These are phyloP conservation scores for Endoconidiophora laricicola DNA, from an alignment of 2,329 filamentous ascomycete genomes.

Conservation along the genomic window DNA sequence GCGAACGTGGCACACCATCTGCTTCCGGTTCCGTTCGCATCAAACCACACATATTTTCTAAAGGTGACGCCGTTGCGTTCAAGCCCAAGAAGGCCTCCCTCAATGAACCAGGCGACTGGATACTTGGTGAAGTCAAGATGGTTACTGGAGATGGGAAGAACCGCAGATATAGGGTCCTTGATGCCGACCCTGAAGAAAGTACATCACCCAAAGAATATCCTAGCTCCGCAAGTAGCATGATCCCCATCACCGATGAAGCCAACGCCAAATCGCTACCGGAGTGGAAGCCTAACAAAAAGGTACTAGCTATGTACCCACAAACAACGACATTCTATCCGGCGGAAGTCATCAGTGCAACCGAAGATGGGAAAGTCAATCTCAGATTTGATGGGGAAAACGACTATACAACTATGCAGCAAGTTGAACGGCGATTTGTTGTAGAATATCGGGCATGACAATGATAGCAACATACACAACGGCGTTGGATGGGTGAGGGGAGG, in stretches of 20 bases:
- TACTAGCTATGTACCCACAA: slow-evolving; percentile 64
- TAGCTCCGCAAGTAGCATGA: slow-evolving; percentile 58
- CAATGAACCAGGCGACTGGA: slow-evolving; percentile 43
- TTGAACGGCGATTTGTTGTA: slow-evolving; percentile 60
- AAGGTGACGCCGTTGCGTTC: slow-evolving; percentile 50
- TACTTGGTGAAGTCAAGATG: slow-evolving; percentile 60
- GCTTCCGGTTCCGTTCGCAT: slow-evolving; percentile 27
- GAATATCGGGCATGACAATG: slow-evolving; percentile 37
- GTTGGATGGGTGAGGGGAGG: slow-evolving; percentile 6
- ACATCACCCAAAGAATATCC: slow-evolving; percentile 51
- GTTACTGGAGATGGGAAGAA: slow-evolving; percentile 63
- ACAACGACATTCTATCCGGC: slow-evolving; percentile 78
- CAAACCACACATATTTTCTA: slow-evolving; percentile 37
- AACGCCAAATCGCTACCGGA: slow-evolving; percentile 35
- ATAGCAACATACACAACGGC: neutral
- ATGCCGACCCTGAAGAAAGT: slow-evolving; percentile 54
- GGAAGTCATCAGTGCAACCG: slow-evolving; percentile 49
- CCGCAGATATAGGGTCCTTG: slow-evolving; percentile 62
- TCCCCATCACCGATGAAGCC: slow-evolving; percentile 48
- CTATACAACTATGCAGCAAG: slow-evolving; percentile 54
- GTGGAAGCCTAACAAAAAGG: slow-evolving; percentile 51
- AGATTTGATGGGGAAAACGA: slow-evolving; percentile 71
- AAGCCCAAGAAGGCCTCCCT: slow-evolving; percentile 35
- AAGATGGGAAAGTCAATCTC: slow-evolving; percentile 39
- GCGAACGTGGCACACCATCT: slow-evolving; percentile 20